Evolutionary conservation across 371 early-diverging fungal genomes (phyloP).

Genomic region (Mucor sp.): DNA sequence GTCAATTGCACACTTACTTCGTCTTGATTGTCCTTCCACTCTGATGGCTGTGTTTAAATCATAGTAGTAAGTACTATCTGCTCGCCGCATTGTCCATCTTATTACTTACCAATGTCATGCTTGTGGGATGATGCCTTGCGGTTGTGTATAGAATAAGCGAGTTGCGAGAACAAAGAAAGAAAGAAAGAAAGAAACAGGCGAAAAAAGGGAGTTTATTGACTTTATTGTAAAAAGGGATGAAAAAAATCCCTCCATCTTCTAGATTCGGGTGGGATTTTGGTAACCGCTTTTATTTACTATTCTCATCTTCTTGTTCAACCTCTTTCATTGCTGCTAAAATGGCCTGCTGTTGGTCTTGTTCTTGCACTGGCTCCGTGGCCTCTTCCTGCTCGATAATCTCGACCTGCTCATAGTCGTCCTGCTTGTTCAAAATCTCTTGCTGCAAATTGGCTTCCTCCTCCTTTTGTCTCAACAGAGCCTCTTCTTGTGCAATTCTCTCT

Average conservation of each 20-base stretch:
- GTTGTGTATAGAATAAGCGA: not conserved
- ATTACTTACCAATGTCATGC: constrained; percentile 6
- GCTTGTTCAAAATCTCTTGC: constrained; percentile 1
- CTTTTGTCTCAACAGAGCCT: constrained; percentile 13
- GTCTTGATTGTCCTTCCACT: constrained; percentile 13
- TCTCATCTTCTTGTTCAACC: constrained; percentile 10
- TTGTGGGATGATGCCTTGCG: not conserved
- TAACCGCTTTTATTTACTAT: constrained; percentile 10
- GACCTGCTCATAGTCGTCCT: not conserved
- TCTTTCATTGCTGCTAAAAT: constrained; percentile 18
- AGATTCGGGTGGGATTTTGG: constrained; percentile 6
- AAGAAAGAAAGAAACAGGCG: constrained; percentile 1
- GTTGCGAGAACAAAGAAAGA: not conserved
- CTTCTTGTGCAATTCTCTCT: constrained; percentile 19
- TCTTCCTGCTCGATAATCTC: constrained; percentile 6
- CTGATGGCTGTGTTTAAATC: constrained; percentile 4
- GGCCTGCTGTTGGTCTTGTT: constrained; percentile 5
- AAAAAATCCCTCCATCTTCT: constrained; percentile 6
- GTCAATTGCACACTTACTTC: constrained; percentile 3
- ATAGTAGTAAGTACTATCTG: no score
- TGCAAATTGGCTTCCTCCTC: constrained; percentile 11
- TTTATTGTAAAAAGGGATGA: not conserved
- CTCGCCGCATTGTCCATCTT: not conserved
- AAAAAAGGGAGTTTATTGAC: not conserved
- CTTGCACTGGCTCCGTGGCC: not conserved